Conservation (phyloP, 805 yeast genomes). For the Lachancea cidri region DNA sequence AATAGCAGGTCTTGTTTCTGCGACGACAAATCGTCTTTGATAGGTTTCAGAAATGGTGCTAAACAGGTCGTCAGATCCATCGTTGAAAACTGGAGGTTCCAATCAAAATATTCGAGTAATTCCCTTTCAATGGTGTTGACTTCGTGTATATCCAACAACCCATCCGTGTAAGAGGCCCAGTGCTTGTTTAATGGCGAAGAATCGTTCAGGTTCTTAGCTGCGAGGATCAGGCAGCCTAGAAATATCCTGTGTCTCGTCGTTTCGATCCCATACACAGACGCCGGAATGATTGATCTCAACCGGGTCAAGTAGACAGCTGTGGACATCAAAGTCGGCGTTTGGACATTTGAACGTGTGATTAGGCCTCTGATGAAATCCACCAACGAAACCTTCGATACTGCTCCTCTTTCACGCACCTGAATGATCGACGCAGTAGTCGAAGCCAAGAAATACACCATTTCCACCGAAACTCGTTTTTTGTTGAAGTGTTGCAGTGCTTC, state of each 20-base stretch:
- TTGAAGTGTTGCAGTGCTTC: constrained; percentile 28
- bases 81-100: constrained; percentile 73
- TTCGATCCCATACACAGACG: constrained; percentile 85
- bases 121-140: constrained; percentile 91
- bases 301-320: constrained; percentile 78
- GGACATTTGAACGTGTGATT: constrained; percentile 81
- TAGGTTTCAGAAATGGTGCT: constrained; percentile 70
- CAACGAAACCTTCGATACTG: constrained; percentile 40
- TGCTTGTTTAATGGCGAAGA: constrained; percentile 93
- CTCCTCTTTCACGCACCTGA: constrained; percentile 15
- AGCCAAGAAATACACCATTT: constrained; percentile 28
- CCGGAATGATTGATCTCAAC: constrained; percentile 71
- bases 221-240: constrained; percentile 77
- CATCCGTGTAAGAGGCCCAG: constrained; percentile 92
- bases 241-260: constrained; percentile 93
- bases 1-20: constrained; percentile 23
- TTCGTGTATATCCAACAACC: constrained; percentile 68
- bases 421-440: constrained; percentile 27
- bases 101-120: constrained; percentile 70
- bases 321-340: constrained; percentile 93
- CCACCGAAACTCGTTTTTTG: constrained; percentile 23
- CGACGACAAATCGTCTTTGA: constrained; percentile 41
- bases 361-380: constrained; percentile 64
- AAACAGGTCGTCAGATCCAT: constrained; percentile 65
- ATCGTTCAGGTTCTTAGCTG: constrained; percentile 92